phyloP scores from a whole-genome alignment of 2,329 filamentous ascomycete species.

The Nothophaeocryptopus gaeumannii region DNA sequence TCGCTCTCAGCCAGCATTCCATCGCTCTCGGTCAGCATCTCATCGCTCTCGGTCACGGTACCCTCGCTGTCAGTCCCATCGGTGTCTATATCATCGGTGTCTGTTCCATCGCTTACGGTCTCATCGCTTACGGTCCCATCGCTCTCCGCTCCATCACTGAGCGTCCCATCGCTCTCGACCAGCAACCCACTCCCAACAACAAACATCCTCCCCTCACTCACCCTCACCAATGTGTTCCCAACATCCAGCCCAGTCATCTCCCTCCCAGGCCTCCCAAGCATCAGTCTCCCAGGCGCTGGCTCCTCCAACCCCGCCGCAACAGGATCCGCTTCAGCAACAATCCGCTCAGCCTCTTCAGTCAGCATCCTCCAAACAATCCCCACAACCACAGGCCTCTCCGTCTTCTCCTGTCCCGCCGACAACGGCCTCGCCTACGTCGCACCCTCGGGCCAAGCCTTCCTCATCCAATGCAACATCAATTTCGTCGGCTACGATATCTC shows the following conservation, averaged over 20 bases:
- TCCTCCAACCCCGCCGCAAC: background rate
- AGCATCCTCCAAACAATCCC: constrained; percentile 11
- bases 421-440: constrained; percentile 27
- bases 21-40: background rate
- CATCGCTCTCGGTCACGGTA: background rate
- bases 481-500: constrained; percentile 17
- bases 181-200: background rate
- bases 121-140: background rate
- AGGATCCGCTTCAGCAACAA: background rate
- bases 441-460: constrained; percentile 22
- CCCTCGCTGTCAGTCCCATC: constrained; percentile 1
- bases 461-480: constrained; percentile 23
- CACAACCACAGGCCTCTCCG: constrained; percentile 16
- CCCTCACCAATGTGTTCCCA: too few relatives aligned
- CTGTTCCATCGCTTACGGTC: background rate
- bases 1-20: background rate
- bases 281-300: background rate
- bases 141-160: background rate
- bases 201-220: background rate
- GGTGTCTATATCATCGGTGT: background rate
- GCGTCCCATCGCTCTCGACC: background rate
- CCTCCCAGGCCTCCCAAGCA: too few relatives aligned
- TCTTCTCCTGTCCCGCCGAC: constrained; percentile 27
- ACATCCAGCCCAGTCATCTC: too few relatives aligned
- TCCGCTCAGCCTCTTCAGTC: background rate